Evolutionary conservation across 2,329 filamentous ascomycete species (phyloP), one percentile per base, ranked within the genome.

Genomic region (Lachnellula occidentalis): DNA sequence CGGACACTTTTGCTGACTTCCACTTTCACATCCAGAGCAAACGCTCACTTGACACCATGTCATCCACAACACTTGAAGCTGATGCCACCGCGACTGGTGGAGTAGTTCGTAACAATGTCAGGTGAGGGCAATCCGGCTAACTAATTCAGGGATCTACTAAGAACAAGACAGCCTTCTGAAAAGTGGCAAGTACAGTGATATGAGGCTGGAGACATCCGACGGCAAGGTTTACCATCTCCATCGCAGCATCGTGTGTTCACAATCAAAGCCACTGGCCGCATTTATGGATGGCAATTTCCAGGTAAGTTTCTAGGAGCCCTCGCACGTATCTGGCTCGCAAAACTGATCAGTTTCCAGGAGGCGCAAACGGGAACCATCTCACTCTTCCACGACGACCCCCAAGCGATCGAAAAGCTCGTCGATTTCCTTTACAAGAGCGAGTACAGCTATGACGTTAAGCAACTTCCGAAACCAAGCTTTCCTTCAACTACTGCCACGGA

Each of bases 401-500:
- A n/a, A n/a, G n/a, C n/a, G n/a, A n/a, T n/a, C n/a, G n/a, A n/a
- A n/a, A n/a, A n/a, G n/a, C n/a, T n/a, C n/a, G n/a, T n/a, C n/a
- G n/a, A n/a, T n/a, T n/a, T n/a, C n/a, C n/a, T n/a, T n/a, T n/a
- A n/a, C n/a, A 11, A 31, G 27, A 31, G 11, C 2, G 27, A 2
- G 3, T 8, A 31, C 27, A 31, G 22, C 22, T 24, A 24, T 5
- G 5, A 24, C 5, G 22, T 3, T 5, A 3, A 3, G 22, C 22
- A 24, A 24, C 22, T 24, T 24, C 5, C 22, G 5, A 24, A 24
- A 3, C 5, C 22, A 24, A 24, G 3, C 22, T 24, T 24, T 24
- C 5, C 36, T 48, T 7, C 46, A 17, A 56, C 46, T 15, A 60
- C 48, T 22, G 54, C 45, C 4, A 49, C 49, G 11, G 53, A n/a